These are phyloP conservation scores for Mycena alexandri DNA, from an alignment of 768 basidiomycete genomes.

Conservation along the genomic window DNA sequence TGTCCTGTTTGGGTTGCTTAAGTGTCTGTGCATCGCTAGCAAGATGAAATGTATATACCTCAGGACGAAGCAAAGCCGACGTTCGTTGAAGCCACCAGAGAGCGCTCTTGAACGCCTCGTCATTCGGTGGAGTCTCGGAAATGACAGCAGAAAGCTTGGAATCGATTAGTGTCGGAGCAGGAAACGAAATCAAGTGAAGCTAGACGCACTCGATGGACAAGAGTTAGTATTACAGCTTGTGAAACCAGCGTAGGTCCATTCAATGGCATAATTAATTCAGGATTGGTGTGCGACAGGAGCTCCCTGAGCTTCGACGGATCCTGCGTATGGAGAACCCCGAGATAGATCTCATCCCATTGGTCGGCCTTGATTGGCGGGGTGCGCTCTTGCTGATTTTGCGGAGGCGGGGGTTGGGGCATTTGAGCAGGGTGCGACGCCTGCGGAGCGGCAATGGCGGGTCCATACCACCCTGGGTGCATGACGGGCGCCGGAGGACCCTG, in stretches of 20 bases:
- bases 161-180: slow-evolving; percentile 18
- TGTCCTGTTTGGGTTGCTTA: slow-evolving; percentile 63
- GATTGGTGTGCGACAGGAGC: slow-evolving; percentile 78
- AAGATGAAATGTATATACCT: slow-evolving; percentile 56
- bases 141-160: slow-evolving; percentile 78
- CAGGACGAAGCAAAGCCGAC: slow-evolving; percentile 76
- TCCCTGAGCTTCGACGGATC: slow-evolving; percentile 82
- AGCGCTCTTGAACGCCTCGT: slow-evolving; percentile 85
- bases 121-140: slow-evolving; percentile 80
- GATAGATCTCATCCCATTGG: slow-evolving; percentile 89
- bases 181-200: slow-evolving; percentile 5
- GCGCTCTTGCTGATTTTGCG: slow-evolving; percentile 53
- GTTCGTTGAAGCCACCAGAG: slow-evolving; percentile 91
- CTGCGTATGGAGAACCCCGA: slow-evolving; percentile 81
- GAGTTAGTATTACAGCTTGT: slow-evolving; percentile 86
- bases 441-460: slow-evolving; percentile 77
- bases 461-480: slow-evolving; percentile 72
- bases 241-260: slow-evolving; percentile 78
- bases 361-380: slow-evolving; percentile 71
- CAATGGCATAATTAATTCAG: slow-evolving; percentile 84
- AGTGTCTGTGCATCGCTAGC: no score
- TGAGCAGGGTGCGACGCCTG: slow-evolving; percentile 86
- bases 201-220: slow-evolving; percentile 80
- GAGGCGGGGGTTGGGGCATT: slow-evolving; percentile 66
- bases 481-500: slow-evolving; percentile 52